Conservation (phyloP, 441 rosid genomes). For the Erysimum pusillum region DNA sequence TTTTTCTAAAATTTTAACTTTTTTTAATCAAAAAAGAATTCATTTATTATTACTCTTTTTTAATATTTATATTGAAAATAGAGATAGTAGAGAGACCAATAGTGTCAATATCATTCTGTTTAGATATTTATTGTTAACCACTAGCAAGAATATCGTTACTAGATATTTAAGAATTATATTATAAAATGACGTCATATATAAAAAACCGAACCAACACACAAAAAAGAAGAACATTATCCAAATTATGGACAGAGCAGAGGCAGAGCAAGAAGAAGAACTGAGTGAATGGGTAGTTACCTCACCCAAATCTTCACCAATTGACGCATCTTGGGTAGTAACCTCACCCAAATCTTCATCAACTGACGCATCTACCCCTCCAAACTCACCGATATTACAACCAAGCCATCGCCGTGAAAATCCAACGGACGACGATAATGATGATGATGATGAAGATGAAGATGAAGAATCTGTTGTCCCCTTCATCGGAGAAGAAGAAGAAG, state of each 20-base stretch:
- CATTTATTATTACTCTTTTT: no score
- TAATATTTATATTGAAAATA: no score
- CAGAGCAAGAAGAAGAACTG: slow-evolving; percentile 42
- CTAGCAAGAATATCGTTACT: slow-evolving; percentile 26
- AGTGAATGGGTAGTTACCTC: slow-evolving; percentile 47
- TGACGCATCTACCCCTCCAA: slow-evolving; percentile 32
- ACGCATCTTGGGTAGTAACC: no score
- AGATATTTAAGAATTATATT: not conserved
- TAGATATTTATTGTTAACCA: slow-evolving; percentile 34
- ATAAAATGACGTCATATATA: slow-evolving; percentile 32
- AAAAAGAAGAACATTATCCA: slow-evolving; percentile 35
- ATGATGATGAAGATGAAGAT: not conserved
- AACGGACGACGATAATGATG: not conserved
- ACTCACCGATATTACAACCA: slow-evolving; percentile 33
- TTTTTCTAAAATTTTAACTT: no score
- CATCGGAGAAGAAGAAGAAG: slow-evolving; percentile 40
- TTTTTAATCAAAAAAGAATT: no score
- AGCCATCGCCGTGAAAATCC: slow-evolving; percentile 25
- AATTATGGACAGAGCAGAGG: slow-evolving; percentile 33
- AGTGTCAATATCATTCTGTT: slow-evolving; percentile 32
- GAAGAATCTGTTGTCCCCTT: slow-evolving; percentile 1
- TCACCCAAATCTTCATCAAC: no score
- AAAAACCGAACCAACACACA: slow-evolving; percentile 16
- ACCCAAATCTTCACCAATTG: not conserved
- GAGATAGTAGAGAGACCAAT: slow-evolving; percentile 31